Conservation (phyloP, 1,284 basidiomycete genomes). For the Hortiboletus rubellus region DNA sequence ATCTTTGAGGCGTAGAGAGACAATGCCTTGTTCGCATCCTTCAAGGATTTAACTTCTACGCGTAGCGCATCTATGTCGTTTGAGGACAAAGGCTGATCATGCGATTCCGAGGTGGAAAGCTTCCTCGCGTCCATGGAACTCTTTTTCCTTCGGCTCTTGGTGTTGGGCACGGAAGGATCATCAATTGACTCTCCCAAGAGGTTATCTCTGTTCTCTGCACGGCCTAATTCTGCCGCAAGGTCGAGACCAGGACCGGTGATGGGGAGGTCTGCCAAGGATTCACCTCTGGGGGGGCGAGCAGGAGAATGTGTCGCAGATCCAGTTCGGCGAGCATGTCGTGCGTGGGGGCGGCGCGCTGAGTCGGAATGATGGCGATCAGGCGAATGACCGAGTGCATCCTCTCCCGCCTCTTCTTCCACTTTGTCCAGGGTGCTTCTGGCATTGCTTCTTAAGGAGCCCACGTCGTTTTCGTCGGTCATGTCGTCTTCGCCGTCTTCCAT, state of each 20-base stretch:
- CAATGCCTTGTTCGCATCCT: conserved; percentile 93
- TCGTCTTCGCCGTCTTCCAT: conserved; percentile 55
- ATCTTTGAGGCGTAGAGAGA: conserved; percentile 96
- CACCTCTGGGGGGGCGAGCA: conserved; percentile 52
- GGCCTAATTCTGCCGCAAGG: conserved; percentile 86
- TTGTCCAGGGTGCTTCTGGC: conserved; percentile 54
- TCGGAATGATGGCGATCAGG: conserved; percentile 41
- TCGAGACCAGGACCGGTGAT: conserved; percentile 86
- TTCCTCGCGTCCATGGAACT: conserved; percentile 40
- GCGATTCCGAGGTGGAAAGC: conserved; percentile 42
- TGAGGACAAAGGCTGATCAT: conserved; percentile 44
- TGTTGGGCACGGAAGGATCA: conserved; percentile 46
- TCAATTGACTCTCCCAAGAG: conserved; percentile 56
- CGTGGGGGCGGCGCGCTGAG: conserved; percentile 43
- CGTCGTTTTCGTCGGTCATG: conserved; percentile 43
- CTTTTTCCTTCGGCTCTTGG: conserved; percentile 56
- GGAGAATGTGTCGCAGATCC: conserved; percentile 53
- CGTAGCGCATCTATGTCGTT: conserved; percentile 69
- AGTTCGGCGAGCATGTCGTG: conserved; percentile 53
- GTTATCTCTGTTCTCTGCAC: conserved; percentile 80
- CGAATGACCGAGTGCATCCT: conserved; percentile 37
- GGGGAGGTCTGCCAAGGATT: conserved; percentile 76
- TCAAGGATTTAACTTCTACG: conserved; percentile 84
- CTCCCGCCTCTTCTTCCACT: conserved; percentile 54
- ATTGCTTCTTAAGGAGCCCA: conserved; percentile 58